Conservation (phyloP, 352 stramenopile species). For the Pythium graminicola region DNA sequence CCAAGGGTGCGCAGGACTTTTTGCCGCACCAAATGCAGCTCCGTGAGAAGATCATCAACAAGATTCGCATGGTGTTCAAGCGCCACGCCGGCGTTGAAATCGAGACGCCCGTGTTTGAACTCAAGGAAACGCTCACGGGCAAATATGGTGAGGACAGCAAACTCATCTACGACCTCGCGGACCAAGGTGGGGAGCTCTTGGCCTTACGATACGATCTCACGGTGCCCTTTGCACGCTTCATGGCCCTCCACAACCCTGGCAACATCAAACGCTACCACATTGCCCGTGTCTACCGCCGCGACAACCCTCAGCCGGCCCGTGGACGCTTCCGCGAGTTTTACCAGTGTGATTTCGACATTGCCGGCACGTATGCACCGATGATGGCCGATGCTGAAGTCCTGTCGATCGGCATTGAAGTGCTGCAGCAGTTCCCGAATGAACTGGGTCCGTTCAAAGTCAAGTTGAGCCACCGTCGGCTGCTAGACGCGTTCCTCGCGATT, state of each 20-base stretch:
- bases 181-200: conserved; percentile 95
- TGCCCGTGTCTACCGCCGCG: conserved; percentile 94
- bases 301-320: conserved; percentile 92
- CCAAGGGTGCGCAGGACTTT: conserved; percentile 94
- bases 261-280: conserved; percentile 99
- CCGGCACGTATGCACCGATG: conserved; percentile 93
- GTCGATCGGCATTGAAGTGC: conserved; percentile 90
- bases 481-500: conserved; percentile 97
- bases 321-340: conserved; percentile 99
- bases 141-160: conserved; percentile 99
- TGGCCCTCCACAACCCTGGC: conserved; percentile 94
- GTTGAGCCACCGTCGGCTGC: conserved; percentile 94
- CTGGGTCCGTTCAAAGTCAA: conserved; percentile 95
- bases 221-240: conserved; percentile 97
- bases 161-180: conserved; percentile 98
- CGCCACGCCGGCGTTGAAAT: conserved; percentile 97
- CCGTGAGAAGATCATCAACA: conserved; percentile 95
- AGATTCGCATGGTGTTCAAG: conserved; percentile 97
- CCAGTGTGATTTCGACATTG: conserved; percentile 99
- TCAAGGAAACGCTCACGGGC: conserved; percentile 97
- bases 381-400: conserved; percentile 96
- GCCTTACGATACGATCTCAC: conserved; percentile 96
- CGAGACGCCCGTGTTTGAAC: conserved; percentile 97
- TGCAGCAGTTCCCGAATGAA: conserved; percentile 82
- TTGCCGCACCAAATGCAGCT: conserved; percentile 95